Percentiles rank a stretch among this genome's conserved stretches.
phyloP scores from a whole-genome alignment of 306 rosid genomes.

The Quillaja saponaria region DNA sequence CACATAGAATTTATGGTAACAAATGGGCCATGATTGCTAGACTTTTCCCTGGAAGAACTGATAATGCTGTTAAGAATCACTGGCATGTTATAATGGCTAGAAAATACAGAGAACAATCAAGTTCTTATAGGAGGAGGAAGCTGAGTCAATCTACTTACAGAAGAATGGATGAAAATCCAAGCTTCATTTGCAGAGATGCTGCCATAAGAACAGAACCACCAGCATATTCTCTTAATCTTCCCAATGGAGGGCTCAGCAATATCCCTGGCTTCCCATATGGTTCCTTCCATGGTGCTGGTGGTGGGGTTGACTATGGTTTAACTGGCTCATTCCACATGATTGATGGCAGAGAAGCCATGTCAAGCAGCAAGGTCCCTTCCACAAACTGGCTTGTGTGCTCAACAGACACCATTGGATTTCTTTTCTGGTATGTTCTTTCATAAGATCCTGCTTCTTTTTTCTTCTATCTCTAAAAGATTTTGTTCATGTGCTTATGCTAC shows the following conservation, averaged over 20 bases:
- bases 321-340: constrained; percentile 40
- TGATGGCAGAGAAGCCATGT: constrained; percentile 41
- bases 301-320: constrained; percentile 45
- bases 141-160: constrained; percentile 61
- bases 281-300: constrained; percentile 34
- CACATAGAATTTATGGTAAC: constrained; percentile 92
- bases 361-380: constrained; percentile 40
- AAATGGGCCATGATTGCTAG: constrained; percentile 99
- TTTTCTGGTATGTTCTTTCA: constrained; percentile 48
- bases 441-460: background rate
- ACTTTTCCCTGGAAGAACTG: constrained; percentile 95
- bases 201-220: constrained; percentile 30
- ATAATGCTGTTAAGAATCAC: constrained; percentile 95
- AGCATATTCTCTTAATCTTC: constrained; percentile 33
- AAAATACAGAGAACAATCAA: constrained; percentile 86
- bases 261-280: constrained; percentile 42
- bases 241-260: constrained; percentile 26
- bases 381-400: constrained; percentile 36
- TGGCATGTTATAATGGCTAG: constrained; percentile 99
- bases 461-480: background rate
- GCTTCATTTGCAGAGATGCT: constrained; percentile 33
- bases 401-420: constrained; percentile 53
- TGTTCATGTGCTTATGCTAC: constrained; percentile 1
- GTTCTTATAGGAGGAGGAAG: constrained; percentile 84
- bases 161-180: constrained; percentile 56